These are phyloP conservation scores for Starmerella sirachaensis DNA, from an alignment of 805 yeast species.

Conservation along the genomic window DNA sequence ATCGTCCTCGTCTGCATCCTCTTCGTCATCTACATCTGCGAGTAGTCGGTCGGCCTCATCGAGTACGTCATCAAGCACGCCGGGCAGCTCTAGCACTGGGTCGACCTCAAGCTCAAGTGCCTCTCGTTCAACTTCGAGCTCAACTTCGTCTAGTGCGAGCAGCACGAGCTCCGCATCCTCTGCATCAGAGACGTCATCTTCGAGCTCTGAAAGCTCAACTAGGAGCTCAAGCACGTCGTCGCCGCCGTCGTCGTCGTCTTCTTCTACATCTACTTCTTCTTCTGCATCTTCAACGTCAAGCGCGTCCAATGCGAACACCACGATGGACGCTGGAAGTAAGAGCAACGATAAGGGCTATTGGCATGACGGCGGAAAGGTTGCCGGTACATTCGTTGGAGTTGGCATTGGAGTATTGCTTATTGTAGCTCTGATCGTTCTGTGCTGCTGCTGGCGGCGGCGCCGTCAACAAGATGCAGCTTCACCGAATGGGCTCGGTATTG, in stretches of 20 bases:
- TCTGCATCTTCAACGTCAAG: constrained; percentile 1
- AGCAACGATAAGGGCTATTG: constrained; percentile 35
- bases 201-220: background rate
- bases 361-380: constrained; percentile 62
- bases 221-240: constrained; percentile 1
- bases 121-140: background rate
- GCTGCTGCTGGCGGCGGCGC: constrained; percentile 25
- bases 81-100: constrained; percentile 1
- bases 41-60: constrained; percentile 7
- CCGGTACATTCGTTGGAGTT: constrained; percentile 73
- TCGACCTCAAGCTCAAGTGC: background rate
- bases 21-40: background rate
- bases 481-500: constrained; percentile 6
- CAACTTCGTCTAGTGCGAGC: constrained; percentile 2
- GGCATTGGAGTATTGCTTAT: constrained; percentile 45
- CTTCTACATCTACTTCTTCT: background rate
- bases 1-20: constrained; percentile 1
- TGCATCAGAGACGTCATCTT: constrained; percentile 1
- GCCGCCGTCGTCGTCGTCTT: background rate
- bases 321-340: background rate
- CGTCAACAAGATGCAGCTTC: constrained; percentile 12
- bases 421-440: constrained; percentile 34
- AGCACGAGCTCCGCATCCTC: constrained; percentile 5
- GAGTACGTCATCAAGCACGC: background rate
- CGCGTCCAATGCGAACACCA: constrained; percentile 12